phyloP scores from a whole-genome alignment of 129 eudicot species.

The Artemisia annua region DNA sequence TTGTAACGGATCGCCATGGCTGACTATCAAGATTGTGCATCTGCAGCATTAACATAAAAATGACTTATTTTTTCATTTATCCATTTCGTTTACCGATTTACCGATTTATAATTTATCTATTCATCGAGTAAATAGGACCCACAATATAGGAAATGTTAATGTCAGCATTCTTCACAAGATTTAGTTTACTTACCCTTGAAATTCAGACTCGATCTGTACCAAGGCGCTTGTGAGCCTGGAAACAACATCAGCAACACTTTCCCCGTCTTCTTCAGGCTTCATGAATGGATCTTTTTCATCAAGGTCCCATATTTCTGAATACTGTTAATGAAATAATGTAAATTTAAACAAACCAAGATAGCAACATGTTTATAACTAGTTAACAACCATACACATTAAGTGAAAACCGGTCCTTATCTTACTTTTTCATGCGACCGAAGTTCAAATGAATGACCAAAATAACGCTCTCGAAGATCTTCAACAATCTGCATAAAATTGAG shows the following conservation, averaged over 20 bases:
- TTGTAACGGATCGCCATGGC: constrained; percentile 98
- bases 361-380: constrained; percentile 1
- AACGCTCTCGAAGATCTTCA: constrained; percentile 80
- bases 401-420: constrained; percentile 24
- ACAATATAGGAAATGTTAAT: neutral
- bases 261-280: constrained; percentile 91
- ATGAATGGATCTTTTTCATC: constrained; percentile 86
- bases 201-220: constrained; percentile 57
- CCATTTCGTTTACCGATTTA: neutral
- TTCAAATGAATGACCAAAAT: constrained; percentile 84
- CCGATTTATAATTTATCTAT: neutral
- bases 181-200: constrained; percentile 55
- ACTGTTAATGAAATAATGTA: constrained; percentile 35
- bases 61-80: neutral
- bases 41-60: constrained; percentile 40
- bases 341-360: constrained; percentile 14
- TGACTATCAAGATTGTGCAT: constrained; percentile 74
- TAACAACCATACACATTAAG: neutral
- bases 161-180: neutral
- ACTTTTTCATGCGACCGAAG: constrained; percentile 90
- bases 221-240: constrained; percentile 79
- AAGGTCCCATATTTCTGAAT: constrained; percentile 85
- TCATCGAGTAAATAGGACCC: neutral
- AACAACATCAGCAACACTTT: constrained; percentile 94
- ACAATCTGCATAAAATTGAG: constrained; percentile 39